phyloP scores from a whole-genome alignment of 352 stramenopile genomes.

The Pythium insidiosum region DNA sequence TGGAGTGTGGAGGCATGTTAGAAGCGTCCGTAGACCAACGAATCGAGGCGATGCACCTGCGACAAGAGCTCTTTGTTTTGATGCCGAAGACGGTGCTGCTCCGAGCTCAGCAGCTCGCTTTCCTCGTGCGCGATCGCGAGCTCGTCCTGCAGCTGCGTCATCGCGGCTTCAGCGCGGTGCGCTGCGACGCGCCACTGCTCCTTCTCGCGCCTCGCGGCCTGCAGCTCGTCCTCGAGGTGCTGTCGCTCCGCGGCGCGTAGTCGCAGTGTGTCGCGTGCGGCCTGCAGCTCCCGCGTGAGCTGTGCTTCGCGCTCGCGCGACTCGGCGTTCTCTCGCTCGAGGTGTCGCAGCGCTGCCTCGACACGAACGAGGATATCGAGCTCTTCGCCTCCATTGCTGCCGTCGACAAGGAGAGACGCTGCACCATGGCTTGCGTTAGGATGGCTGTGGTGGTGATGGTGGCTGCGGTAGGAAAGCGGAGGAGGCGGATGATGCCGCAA shows the following conservation, averaged over 20 bases:
- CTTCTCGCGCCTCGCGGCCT: conserved; percentile 29
- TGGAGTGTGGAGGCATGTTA: too few relatives aligned
- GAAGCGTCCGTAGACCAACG: conserved; percentile 68
- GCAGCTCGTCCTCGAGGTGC: conserved; percentile 37
- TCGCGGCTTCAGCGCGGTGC: conserved; percentile 29
- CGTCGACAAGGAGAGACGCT: not conserved
- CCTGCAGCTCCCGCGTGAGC: conserved; percentile 45
- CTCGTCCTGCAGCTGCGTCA: conserved; percentile 51
- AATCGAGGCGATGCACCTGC: conserved; percentile 68
- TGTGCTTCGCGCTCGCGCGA: conserved; percentile 36
- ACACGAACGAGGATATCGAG: conserved; percentile 67
- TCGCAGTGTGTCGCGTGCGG: conserved; percentile 40
- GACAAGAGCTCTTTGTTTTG: conserved; percentile 67
- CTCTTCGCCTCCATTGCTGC: conserved; percentile 23
- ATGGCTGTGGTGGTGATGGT: not conserved
- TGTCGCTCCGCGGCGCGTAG: conserved; percentile 44
- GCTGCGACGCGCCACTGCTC: conserved; percentile 52
- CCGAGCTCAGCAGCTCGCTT: conserved; percentile 42
- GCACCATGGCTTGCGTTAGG: too few relatives aligned
- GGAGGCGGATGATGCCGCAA: too few relatives aligned
- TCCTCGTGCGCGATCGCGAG: conserved; percentile 56
- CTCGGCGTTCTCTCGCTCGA: conserved; percentile 60
- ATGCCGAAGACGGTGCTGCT: conserved; percentile 47
- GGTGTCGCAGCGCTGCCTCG: conserved; percentile 52
- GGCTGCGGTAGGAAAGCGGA: too few relatives aligned